phyloP scores from a whole-genome alignment of 2,329 filamentous ascomycete species.

The Fusarium anthophilum region DNA sequence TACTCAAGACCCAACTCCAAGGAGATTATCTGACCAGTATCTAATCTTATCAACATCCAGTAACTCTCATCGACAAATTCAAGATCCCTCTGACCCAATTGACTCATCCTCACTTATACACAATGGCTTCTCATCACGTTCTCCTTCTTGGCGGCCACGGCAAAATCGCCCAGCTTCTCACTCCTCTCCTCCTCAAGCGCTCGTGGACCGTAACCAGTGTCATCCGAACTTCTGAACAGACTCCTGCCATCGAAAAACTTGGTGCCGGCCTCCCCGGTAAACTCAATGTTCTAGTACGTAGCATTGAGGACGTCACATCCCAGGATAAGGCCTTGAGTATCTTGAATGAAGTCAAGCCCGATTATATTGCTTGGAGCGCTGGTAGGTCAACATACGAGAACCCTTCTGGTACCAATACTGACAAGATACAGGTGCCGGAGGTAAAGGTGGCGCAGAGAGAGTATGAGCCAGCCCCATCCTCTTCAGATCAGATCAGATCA shows the following conservation, averaged over 20 bases:
- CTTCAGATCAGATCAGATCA: not conserved
- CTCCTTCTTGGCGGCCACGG: conserved; percentile 85
- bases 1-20: not conserved
- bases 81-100: not conserved
- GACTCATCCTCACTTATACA: not conserved
- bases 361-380: conserved; percentile 76
- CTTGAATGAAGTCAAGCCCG: conserved; percentile 67
- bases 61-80: not conserved
- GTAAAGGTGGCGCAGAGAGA: conserved; percentile 64
- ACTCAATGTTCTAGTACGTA: conserved; percentile 74
- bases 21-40: not conserved
- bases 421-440: conserved; percentile 60
- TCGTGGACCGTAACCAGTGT: conserved; percentile 82
- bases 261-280: conserved; percentile 68
- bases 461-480: conserved; percentile 41
- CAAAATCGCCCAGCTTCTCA: conserved; percentile 78
- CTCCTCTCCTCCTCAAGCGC: conserved; percentile 77
- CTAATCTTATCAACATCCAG: not conserved
- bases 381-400: conserved; percentile 53
- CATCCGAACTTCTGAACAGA: conserved; percentile 77
- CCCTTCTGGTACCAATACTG: not conserved
- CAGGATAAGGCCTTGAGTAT: conserved; percentile 70
- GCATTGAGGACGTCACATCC: conserved; percentile 75
- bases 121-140: conserved; percentile 60
- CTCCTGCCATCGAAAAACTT: conserved; percentile 69